These are phyloP conservation scores for Colletotrichum falcatum DNA, from an alignment of 2,329 filamentous ascomycete genomes.

Conservation along the genomic window DNA sequence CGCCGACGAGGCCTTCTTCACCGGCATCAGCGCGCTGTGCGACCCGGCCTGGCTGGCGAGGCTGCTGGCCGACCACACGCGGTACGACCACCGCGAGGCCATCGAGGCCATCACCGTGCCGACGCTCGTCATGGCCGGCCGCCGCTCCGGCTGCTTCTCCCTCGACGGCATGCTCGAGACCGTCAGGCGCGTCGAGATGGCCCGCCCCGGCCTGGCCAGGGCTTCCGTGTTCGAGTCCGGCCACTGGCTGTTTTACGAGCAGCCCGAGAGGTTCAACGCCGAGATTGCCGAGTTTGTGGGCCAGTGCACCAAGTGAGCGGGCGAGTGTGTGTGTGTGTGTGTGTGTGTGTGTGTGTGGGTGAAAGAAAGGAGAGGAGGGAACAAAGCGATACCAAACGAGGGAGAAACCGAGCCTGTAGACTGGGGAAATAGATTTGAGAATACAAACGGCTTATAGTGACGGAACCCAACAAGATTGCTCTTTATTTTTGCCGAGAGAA, in stretches of 20 bases:
- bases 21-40: constrained; percentile 49
- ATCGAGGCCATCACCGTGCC: constrained; percentile 50
- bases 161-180: constrained; percentile 54
- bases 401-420: neutral
- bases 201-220: constrained; percentile 43
- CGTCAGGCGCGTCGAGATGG: constrained; percentile 46
- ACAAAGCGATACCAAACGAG: neutral
- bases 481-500: neutral
- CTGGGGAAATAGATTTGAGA: neutral
- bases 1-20: constrained; percentile 53
- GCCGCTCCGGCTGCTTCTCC: constrained; percentile 54
- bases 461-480: neutral
- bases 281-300: constrained; percentile 45
- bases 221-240: constrained; percentile 51
- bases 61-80: constrained; percentile 54
- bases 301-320: constrained; percentile 10
- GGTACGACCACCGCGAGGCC: constrained; percentile 57
- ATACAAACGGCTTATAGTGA: neutral
- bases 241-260: constrained; percentile 57
- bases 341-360: neutral
- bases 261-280: constrained; percentile 52
- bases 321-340: neutral
- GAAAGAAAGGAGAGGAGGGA: no score
- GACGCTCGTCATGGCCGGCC: constrained; percentile 52
- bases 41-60: constrained; percentile 53